Conservation (phyloP, 2,329 filamentous ascomycete genomes). For the Arthroderma uncinatum region DNA sequence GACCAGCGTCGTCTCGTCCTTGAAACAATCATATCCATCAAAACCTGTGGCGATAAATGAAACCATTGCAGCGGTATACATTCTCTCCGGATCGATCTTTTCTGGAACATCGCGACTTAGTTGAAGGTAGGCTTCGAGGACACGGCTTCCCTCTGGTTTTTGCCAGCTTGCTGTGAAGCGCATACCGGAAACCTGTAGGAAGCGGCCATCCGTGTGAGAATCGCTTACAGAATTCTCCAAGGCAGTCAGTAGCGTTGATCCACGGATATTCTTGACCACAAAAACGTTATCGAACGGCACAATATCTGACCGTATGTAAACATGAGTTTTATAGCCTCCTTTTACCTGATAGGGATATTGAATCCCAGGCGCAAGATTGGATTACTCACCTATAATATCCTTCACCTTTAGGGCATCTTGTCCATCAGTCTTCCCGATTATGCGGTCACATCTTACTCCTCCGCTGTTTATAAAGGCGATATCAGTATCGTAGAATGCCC, state of each 20-base stretch:
- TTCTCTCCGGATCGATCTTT: background rate
- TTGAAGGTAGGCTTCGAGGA: background rate
- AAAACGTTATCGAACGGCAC: background rate
- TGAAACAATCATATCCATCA: background rate
- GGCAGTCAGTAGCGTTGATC: background rate
- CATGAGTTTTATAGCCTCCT: too few species aligned
- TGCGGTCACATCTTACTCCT: background rate
- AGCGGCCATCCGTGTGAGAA: background rate
- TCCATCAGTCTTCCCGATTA: background rate
- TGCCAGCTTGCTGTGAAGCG: background rate
- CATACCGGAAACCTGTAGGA: background rate
- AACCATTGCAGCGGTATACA: background rate
- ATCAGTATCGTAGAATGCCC: background rate
- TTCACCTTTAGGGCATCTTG: background rate
- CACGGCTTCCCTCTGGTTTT: background rate
- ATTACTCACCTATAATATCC: background rate
- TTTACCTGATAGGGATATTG: too few species aligned
- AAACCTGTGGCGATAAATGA: background rate
- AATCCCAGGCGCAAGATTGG: too few species aligned
- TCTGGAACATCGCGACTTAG: background rate
- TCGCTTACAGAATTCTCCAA: background rate
- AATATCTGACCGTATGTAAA: background rate
- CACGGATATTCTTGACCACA: background rate
- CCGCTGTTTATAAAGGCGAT: background rate
- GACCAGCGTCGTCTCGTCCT: background rate